Evolutionary conservation across 148 eudicot species (phyloP).

Genomic region (Rhododendron mucronatum): DNA sequence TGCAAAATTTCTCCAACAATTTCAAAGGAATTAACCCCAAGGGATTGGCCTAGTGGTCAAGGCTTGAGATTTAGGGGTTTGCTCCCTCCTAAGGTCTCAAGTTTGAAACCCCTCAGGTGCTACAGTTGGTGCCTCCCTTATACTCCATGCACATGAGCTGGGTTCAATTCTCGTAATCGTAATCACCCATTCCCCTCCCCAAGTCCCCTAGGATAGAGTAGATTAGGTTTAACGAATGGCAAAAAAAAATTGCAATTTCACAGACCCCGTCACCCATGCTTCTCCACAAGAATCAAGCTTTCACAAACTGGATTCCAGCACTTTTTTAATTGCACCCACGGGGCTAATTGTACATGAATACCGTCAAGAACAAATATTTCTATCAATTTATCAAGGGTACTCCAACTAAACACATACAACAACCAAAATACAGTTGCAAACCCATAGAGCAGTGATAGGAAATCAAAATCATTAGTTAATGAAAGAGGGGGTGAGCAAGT

Average conservation of each 20-base stretch:
- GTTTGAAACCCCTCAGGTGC: background rate
- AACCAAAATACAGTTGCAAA: background rate
- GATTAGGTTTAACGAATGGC: too few species aligned
- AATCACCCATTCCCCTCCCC: too few species aligned
- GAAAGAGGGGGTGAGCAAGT: slow-evolving; percentile 7
- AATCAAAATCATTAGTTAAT: background rate
- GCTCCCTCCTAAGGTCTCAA: background rate
- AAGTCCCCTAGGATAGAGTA: too few species aligned
- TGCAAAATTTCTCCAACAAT: background rate
- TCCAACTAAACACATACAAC: background rate
- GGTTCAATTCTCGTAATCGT: too few species aligned
- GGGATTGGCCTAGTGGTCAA: background rate
- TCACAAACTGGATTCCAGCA: background rate
- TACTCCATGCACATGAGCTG: too few species aligned
- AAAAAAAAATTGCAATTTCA: background rate
- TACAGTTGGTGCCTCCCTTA: too few species aligned
- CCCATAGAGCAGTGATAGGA: background rate
- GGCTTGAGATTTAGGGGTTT: background rate
- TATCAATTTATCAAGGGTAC: background rate
- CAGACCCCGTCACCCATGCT: background rate
- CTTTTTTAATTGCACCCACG: background rate
- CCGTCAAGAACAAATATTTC: background rate
- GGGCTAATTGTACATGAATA: background rate
- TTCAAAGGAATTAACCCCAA: background rate
- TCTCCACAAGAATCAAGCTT: background rate